Evolutionary conservation across 140 eudicot genomes (phyloP).

Genomic region (Bidens hawaiensis): DNA sequence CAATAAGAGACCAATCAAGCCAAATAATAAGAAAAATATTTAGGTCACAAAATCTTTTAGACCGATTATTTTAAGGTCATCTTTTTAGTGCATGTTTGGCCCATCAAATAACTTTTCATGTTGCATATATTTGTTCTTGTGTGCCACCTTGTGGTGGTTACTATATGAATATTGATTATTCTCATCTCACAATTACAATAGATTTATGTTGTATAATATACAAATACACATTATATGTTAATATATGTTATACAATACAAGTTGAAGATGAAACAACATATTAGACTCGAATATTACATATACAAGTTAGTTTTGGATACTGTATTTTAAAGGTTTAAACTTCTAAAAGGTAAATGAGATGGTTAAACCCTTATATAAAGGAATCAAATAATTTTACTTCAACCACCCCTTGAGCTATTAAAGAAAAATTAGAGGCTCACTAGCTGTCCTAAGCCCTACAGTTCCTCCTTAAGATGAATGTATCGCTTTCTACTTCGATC

Average conservation of each 20-base stretch:
- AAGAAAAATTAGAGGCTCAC: no score
- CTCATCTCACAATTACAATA: background rate
- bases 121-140: conserved; percentile 46
- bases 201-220: background rate
- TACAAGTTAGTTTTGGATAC: background rate
- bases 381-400: no score
- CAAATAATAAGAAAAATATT: conserved; percentile 6
- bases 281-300: background rate
- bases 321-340: background rate
- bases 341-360: background rate
- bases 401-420: no score
- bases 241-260: no score
- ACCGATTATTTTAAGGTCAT: conserved; percentile 18
- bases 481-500: no score
- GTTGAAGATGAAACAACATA: no score
- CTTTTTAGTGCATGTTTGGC: conserved; percentile 29
- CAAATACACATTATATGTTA: background rate
- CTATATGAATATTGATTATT: background rate
- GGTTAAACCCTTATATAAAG: no score
- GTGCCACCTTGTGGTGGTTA: conserved; percentile 32
- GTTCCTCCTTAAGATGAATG: no score
- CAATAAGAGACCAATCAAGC: conserved; percentile 13
- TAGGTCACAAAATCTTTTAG: conserved; percentile 47
- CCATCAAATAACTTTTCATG: no score
- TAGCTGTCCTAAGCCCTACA: no score